Evolutionary conservation across 2,329 filamentous ascomycete species (phyloP).

Genomic region (Metarhizium guizhouense): DNA sequence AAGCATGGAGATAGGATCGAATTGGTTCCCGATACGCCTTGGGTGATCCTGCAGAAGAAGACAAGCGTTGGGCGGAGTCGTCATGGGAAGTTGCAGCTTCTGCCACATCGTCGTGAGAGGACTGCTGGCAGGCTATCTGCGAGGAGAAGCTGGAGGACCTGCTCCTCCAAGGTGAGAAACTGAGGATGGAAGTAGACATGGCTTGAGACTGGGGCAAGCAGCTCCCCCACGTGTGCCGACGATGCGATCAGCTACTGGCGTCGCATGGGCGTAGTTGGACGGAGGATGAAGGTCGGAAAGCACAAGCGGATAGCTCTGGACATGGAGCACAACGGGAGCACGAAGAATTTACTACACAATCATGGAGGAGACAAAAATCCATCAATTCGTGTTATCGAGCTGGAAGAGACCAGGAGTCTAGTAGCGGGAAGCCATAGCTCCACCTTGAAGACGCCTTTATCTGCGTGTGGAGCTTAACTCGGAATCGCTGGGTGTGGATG

Average conservation of each 20-base stretch:
- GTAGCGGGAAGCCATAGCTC: neutral
- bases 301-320: neutral
- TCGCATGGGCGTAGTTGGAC: constrained; percentile 11
- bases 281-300: neutral
- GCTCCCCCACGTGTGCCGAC: constrained; percentile 5
- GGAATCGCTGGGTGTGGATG: neutral
- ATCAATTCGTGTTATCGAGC: neutral
- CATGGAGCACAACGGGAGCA: neutral
- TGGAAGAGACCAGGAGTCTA: neutral
- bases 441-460: neutral
- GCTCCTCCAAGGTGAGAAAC: constrained; percentile 41
- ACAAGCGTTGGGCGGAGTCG: constrained; percentile 21
- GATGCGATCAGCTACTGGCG: constrained; percentile 8
- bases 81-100: constrained; percentile 14
- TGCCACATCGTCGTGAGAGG: constrained; percentile 15
- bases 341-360: neutral
- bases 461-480: neutral
- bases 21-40: constrained; percentile 53
- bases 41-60: constrained; percentile 28
- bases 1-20: constrained; percentile 62
- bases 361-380: neutral
- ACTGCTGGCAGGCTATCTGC: constrained; percentile 19
- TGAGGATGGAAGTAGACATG: constrained; percentile 39
- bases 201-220: neutral
- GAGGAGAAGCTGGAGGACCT: constrained; percentile 29